Evolutionary conservation across 2,329 filamentous ascomycete genomes (phyloP).

Genomic region (Lachnellula cervina): DNA sequence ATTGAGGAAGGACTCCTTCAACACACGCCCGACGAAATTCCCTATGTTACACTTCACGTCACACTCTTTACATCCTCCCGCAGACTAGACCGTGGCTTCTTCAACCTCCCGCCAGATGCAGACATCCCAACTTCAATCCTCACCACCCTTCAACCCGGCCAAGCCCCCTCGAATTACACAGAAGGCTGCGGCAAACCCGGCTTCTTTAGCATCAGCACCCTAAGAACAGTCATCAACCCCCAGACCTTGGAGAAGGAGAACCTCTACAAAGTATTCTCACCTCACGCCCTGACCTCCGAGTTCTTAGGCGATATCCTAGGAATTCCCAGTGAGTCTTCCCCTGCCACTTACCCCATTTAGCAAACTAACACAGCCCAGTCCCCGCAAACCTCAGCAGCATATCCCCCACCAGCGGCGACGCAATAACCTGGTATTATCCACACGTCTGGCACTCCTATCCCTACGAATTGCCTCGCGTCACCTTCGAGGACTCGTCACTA

Average conservation of each 20-base stretch:
- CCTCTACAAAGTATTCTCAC: constrained; percentile 63
- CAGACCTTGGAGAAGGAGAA: constrained; percentile 48
- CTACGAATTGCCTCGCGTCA: constrained; percentile 74
- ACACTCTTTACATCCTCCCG: constrained; percentile 80
- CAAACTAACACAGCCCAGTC: constrained; percentile 28
- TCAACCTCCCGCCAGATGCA: constrained; percentile 56
- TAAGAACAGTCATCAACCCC: constrained; percentile 61
- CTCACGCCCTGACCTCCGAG: constrained; percentile 45
- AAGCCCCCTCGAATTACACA: constrained; percentile 40
- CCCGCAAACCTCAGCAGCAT: constrained; percentile 23
- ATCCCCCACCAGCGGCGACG: constrained; percentile 40
- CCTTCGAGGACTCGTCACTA: constrained; percentile 76
- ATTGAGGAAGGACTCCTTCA: constrained; percentile 63
- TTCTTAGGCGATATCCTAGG: constrained; percentile 52
- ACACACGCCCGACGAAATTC: constrained; percentile 67
- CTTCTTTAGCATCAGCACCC: constrained; percentile 82
- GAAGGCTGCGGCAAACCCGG: constrained; percentile 65
- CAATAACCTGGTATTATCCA: constrained; percentile 72
- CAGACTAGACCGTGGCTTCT: constrained; percentile 66
- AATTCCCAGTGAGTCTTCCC: constrained; percentile 18
- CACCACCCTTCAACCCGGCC: constrained; percentile 67
- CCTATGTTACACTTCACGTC: constrained; percentile 82
- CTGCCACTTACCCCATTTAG: constrained; percentile 6
- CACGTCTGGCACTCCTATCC: constrained; percentile 84
- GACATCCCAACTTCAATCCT: constrained; percentile 69